These are phyloP conservation scores for Aspergillus sp. DNA, from an alignment of 2,329 filamentous ascomycete genomes.

Conservation along the genomic window DNA sequence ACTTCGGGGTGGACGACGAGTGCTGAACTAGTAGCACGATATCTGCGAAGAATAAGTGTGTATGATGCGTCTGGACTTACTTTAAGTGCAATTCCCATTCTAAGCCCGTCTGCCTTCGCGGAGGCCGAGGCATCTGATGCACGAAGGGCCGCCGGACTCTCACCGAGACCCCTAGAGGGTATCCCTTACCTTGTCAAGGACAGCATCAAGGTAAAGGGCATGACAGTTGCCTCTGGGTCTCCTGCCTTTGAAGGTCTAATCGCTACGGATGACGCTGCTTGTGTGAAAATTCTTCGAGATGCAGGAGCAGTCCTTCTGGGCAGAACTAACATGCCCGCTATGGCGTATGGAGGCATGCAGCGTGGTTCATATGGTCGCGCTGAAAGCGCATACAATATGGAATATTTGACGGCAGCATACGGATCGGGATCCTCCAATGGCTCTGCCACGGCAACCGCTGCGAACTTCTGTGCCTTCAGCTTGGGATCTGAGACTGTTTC, in stretches of 20 bases:
- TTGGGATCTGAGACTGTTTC: conserved; percentile 58
- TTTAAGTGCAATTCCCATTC: conserved; percentile 51
- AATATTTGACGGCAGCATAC: conserved; percentile 56
- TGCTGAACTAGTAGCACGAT: conserved; percentile 47
- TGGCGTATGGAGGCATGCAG: conserved; percentile 61
- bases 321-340: conserved; percentile 60
- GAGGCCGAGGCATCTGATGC: conserved; percentile 51
- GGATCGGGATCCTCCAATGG: conserved; percentile 61
- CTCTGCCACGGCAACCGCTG: conserved; percentile 51
- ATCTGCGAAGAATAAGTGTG: conserved; percentile 48
- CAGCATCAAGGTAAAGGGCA: conserved; percentile 54
- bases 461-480: conserved; percentile 54
- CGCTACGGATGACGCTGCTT: conserved; percentile 54
- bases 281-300: conserved; percentile 47
- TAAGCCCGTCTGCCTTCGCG: conserved; percentile 48
- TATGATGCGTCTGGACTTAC: conserved; percentile 46
- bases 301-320: conserved; percentile 56
- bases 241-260: conserved; percentile 54
- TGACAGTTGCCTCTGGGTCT: conserved; percentile 56
- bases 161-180: conserved; percentile 50
- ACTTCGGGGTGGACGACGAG: conserved; percentile 40
- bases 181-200: conserved; percentile 61
- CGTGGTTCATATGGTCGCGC: conserved; percentile 57
- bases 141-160: conserved; percentile 38
- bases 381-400: conserved; percentile 56